Evolutionary conservation across 2,329 filamentous ascomycete species (phyloP).

Genomic region (Colletotrichum musae): DNA sequence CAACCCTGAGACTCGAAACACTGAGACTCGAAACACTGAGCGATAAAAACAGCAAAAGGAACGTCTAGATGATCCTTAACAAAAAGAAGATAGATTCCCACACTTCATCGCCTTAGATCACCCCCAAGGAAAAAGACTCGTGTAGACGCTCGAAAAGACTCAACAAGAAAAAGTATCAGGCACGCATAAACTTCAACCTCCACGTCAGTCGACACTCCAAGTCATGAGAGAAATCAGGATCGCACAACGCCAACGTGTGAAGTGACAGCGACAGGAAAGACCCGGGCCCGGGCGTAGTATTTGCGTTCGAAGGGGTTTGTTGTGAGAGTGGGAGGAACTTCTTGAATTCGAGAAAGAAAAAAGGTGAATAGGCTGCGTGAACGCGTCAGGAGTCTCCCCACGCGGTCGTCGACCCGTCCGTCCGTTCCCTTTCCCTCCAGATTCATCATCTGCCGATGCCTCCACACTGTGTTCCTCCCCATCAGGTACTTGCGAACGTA

Average conservation of each 20-base stretch:
- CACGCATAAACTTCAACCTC: neutral
- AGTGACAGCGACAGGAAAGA: neutral
- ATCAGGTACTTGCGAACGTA: conserved; percentile 19
- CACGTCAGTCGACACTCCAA: neutral
- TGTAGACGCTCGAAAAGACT: neutral
- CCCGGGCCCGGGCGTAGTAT: neutral
- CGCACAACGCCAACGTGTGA: conserved; percentile 17
- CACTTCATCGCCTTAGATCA: too few species aligned
- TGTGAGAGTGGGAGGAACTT: conserved; percentile 32
- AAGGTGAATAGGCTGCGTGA: conserved; percentile 28
- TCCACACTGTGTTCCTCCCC: conserved; percentile 2
- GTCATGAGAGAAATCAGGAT: neutral
- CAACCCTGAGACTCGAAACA: neutral
- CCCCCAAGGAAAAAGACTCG: neutral
- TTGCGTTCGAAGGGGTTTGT: neutral
- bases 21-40: neutral
- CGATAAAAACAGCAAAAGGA: neutral
- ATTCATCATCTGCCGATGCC: neutral
- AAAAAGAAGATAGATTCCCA: neutral
- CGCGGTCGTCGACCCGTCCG: conserved; percentile 17
- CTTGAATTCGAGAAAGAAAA: conserved; percentile 38
- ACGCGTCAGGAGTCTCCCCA: conserved; percentile 1
- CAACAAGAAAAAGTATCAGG: neutral
- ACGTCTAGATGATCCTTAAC: conserved; percentile 8
- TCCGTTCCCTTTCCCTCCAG: conserved; percentile 4